These are phyloP conservation scores for Aspergillus udagawae DNA, from an alignment of 2,329 filamentous ascomycete species.

Conservation along the genomic window DNA sequence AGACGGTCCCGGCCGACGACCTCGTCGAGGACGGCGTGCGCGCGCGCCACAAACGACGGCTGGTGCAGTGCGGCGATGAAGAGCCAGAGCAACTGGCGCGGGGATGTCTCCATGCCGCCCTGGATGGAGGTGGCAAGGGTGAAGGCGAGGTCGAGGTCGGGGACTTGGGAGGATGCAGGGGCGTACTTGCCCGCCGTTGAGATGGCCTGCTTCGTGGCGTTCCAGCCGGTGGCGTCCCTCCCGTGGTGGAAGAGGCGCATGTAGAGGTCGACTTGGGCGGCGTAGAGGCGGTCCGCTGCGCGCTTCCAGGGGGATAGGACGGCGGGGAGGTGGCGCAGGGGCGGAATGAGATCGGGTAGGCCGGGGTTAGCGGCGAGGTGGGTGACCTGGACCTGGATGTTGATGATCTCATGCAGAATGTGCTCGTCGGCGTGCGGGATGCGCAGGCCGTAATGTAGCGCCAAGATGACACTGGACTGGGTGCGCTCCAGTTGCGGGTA, in stretches of 20 bases:
- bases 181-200: slow-evolving; percentile 37
- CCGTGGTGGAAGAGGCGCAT: slow-evolving; percentile 20
- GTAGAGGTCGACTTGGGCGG: slow-evolving; percentile 24
- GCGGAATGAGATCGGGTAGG: slow-evolving; percentile 46
- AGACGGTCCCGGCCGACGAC: slow-evolving; percentile 30
- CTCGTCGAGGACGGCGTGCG: slow-evolving; percentile 33
- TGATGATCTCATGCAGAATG: slow-evolving; percentile 45
- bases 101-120: slow-evolving; percentile 49
- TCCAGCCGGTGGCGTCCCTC: slow-evolving; percentile 18
- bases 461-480: slow-evolving; percentile 51
- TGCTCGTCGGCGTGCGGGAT: slow-evolving; percentile 42
- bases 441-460: slow-evolving; percentile 50
- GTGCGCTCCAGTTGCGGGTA: slow-evolving; percentile 50
- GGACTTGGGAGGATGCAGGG: slow-evolving; percentile 18
- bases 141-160: slow-evolving; percentile 45
- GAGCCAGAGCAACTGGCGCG: slow-evolving; percentile 46
- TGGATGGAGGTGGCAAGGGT: slow-evolving; percentile 47
- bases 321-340: slow-evolving; percentile 43
- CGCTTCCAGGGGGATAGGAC: slow-evolving; percentile 46
- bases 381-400: slow-evolving; percentile 48
- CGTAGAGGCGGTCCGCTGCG: slow-evolving; percentile 16
- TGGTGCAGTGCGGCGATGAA: slow-evolving; percentile 48
- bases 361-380: slow-evolving; percentile 44
- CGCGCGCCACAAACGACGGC: slow-evolving; percentile 37
- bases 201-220: slow-evolving; percentile 24